Evolutionary conservation across 192 early-diverging fungal species (phyloP).

Genomic region (Ramicandelaber brevisporus): DNA sequence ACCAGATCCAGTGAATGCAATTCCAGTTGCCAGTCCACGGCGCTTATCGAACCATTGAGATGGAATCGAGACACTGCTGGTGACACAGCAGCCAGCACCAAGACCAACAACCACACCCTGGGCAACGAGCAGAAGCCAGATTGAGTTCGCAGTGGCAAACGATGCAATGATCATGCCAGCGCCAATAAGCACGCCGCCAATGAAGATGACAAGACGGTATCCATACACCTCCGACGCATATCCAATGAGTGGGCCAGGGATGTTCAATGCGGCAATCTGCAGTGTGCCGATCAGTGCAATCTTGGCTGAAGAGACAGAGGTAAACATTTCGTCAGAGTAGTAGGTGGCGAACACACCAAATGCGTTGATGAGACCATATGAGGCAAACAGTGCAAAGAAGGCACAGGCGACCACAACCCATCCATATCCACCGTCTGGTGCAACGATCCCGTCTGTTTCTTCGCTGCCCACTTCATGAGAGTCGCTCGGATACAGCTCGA

Average conservation of each 20-base stretch:
- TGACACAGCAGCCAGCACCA: slow-evolving; percentile 19
- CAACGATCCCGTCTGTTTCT: no score
- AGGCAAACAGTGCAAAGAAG: slow-evolving; percentile 16
- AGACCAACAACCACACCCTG: slow-evolving; percentile 28
- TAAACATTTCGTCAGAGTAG: slow-evolving; percentile 17
- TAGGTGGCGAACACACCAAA: slow-evolving; percentile 20
- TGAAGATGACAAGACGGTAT: slow-evolving; percentile 10
- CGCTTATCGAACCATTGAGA: slow-evolving; percentile 29
- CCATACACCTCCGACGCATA: slow-evolving; percentile 16
- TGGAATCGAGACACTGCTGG: slow-evolving; percentile 14
- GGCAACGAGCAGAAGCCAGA: slow-evolving; percentile 29
- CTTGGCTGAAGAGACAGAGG: slow-evolving; percentile 11
- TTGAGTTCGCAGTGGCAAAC: slow-evolving; percentile 20
- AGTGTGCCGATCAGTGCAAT: slow-evolving; percentile 17
- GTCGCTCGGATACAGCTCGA: no score
- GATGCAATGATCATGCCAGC: slow-evolving; percentile 16
- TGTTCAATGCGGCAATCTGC: slow-evolving; percentile 12
- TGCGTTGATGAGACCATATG: slow-evolving; percentile 17
- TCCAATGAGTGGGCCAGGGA: slow-evolving; percentile 14
- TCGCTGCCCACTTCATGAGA: no score
- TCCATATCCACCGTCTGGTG: slow-evolving; percentile 17
- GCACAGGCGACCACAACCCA: slow-evolving; percentile 18
- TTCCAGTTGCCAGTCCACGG: slow-evolving; percentile 24
- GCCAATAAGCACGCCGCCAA: slow-evolving; percentile 10
- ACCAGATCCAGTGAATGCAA: slow-evolving; percentile 33